phyloP scores from a whole-genome alignment of 2,329 filamentous ascomycete genomes.

The Cytospora schulzeri region DNA sequence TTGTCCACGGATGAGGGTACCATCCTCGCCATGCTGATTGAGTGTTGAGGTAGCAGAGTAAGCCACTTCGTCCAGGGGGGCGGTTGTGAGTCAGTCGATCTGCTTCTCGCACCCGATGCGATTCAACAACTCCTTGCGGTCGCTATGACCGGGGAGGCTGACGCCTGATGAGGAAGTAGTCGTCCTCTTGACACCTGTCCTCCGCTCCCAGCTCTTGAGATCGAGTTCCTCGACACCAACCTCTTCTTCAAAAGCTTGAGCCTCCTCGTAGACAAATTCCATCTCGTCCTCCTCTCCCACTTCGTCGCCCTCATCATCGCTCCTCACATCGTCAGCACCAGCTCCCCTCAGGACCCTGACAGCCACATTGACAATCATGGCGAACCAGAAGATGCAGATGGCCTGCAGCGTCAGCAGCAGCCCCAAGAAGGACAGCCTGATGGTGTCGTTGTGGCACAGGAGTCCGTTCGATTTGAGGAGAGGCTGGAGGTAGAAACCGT shows the following conservation, averaged over 20 bases:
- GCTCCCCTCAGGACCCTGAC: conserved; percentile 76
- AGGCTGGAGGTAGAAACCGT: conserved; percentile 69
- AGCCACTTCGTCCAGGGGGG: background rate
- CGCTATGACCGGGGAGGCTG: conserved; percentile 70
- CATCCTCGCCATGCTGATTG: background rate
- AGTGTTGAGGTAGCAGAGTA: background rate
- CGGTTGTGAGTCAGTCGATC: conserved; percentile 46
- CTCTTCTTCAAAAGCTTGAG: conserved; percentile 68
- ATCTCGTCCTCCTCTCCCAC: conserved; percentile 56
- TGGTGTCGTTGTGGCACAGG: conserved; percentile 76
- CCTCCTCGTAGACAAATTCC: conserved; percentile 58
- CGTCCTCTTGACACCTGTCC: conserved; percentile 56
- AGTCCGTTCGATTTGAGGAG: conserved; percentile 71
- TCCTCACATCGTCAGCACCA: conserved; percentile 81
- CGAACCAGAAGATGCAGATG: conserved; percentile 83
- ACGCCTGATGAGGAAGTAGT: conserved; percentile 55
- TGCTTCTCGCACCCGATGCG: conserved; percentile 84
- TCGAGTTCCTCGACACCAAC: conserved; percentile 73
- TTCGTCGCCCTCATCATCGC: conserved; percentile 80
- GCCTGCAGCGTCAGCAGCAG: conserved; percentile 77
- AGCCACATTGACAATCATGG: conserved; percentile 83
- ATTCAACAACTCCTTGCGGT: conserved; percentile 78
- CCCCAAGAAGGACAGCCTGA: conserved; percentile 76
- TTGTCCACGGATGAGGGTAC: background rate
- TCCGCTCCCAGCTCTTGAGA: conserved; percentile 64